phyloP scores from a whole-genome alignment of 108 stramenopile species.

The Fistulifera solaris region DNA sequence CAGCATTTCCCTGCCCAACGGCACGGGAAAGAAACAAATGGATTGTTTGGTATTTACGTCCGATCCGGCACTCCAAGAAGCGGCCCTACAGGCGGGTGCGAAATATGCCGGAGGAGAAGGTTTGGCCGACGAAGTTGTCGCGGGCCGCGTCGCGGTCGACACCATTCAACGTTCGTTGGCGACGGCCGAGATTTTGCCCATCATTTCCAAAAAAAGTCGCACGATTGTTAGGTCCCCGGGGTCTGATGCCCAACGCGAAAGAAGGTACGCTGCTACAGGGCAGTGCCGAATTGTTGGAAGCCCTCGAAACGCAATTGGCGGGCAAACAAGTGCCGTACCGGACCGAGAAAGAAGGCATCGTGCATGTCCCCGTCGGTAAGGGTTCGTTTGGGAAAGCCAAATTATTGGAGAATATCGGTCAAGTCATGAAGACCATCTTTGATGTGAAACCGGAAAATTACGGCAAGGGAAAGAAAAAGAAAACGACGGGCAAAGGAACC shows the following conservation, averaged over 20 bases:
- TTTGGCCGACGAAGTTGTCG: constrained; percentile 64
- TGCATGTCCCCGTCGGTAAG: constrained; percentile 87
- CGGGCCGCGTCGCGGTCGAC: constrained; percentile 50
- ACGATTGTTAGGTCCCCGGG: constrained; percentile 87
- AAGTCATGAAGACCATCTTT: constrained; percentile 56
- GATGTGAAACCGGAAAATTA: constrained; percentile 67
- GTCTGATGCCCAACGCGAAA: constrained; percentile 96
- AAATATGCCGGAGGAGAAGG: constrained; percentile 76
- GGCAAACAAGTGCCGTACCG: constrained; percentile 78
- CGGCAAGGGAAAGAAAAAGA: constrained; percentile 37
- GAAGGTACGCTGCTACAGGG: constrained; percentile 80
- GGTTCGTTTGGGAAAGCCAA: constrained; percentile 57
- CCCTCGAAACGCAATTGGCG: constrained; percentile 44
- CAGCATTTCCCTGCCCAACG: constrained; percentile 77
- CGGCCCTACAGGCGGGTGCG: constrained; percentile 73
- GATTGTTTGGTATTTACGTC: constrained; percentile 86
- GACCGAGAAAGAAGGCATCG: constrained; percentile 79
- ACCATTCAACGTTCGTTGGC: constrained; percentile 74
- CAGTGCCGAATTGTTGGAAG: constrained; percentile 24
- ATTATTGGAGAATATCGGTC: constrained; percentile 59
- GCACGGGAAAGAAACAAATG: constrained; percentile 77
- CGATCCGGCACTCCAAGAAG: constrained; percentile 39
- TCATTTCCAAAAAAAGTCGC: constrained; percentile 65
- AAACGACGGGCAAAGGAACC: constrained; percentile 37
- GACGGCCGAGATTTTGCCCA: constrained; percentile 77